Evolutionary conservation across 495 filamentous ascomycete genomes (phyloP), one percentile per base, ranked within the genome.

Genomic region (Haplographium delicatum): DNA sequence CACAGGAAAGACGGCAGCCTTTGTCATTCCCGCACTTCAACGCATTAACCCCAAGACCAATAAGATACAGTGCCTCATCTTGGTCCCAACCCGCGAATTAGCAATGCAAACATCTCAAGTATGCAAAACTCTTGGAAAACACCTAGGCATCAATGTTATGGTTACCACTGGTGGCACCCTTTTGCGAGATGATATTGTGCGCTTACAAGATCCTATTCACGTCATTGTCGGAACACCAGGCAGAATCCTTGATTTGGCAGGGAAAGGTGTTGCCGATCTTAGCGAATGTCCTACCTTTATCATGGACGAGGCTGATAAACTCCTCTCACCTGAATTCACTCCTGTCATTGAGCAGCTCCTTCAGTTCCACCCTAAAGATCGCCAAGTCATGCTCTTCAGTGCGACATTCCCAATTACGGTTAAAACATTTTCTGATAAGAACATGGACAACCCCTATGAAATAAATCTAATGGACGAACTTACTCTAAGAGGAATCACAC

Each of bases 381-480:
- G 91, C 15, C 93, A 98, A 66, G 90, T 96, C 66, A 98, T 98
- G 93, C 81, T 98, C 28, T 98, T 98, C 72, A 95, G 89, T 56
- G 94, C 94, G 39, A 97, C 93, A 0, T 99, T 99, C 61, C 93
- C 93, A 10, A 65, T 95, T 56, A 89, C 93, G 51, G 93, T 99
- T 49, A 96, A 99, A 71, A 80, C 82, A 44, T 99, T 99, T 72
- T 95, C 93, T 64, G 94, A 97, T 67, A 95, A 95, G 73, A 89
- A 97, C 70, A 94, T 99, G 88, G 79, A 77, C 56, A 82, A 84
- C 49, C 93, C 93, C 1, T 95, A 96, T 58, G 93, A 99, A 68
- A 99, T 99, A 69, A 99, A 99, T 62, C 80, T 99, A 23, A 99
- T 99, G 93, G 93, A 99, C 62, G 93, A 99, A 67, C 88, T 99